Base-by-base conservation (phyloP, 352 stramenopile species). In the Phytophthora capsici region DNA sequence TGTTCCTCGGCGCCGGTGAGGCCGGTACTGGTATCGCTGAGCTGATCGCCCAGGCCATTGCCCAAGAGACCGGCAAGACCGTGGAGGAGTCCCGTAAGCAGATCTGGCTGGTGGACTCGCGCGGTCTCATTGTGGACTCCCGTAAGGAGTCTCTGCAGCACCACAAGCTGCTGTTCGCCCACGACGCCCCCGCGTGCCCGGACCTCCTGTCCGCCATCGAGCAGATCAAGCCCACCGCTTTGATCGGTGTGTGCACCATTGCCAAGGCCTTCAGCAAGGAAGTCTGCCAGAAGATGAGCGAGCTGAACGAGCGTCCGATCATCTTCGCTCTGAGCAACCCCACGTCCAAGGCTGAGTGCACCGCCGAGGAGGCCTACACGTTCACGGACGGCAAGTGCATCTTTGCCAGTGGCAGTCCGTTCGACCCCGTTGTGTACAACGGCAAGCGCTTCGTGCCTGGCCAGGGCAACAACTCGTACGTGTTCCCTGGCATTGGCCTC, bases 291-390 rank as follows among this genome's bases (percentile, higher is more conserved):
- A 83, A 89, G 49, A 99, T 99, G 95, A 63, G 78, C 19, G 69
- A 80, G 59, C 66, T 85, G 48, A 96, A 91, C 68, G 89, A 96
- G 45, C 78, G 79, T 20, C 97, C 97, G 3, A 98, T 99, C 67
- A 98, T 99, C 64, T 99, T 99, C 54, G 93, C 97, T 48, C 77
- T 99, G 13, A 98, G 90, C 63, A 99, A 99, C 77, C 97, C 97
- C 23, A 99, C 97, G 7, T 96, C 80, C 0, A 97, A 98, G 73
- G 95, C 96, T 20, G 97, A 99, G 75, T 99, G 96, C 79, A 98
- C 96, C 19, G 94, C 97, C 22, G 87, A 98, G 66, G 91, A 99
- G 77, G 97, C 96, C 12, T 99, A 99, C 81, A 86, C 87, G 73
- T 99, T 98, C 88, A 99, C 95, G 17, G 72, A 98, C 44, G 97